Conservation (phyloP, 1,284 basidiomycete species). For the Ceratobasidium sp. region DNA sequence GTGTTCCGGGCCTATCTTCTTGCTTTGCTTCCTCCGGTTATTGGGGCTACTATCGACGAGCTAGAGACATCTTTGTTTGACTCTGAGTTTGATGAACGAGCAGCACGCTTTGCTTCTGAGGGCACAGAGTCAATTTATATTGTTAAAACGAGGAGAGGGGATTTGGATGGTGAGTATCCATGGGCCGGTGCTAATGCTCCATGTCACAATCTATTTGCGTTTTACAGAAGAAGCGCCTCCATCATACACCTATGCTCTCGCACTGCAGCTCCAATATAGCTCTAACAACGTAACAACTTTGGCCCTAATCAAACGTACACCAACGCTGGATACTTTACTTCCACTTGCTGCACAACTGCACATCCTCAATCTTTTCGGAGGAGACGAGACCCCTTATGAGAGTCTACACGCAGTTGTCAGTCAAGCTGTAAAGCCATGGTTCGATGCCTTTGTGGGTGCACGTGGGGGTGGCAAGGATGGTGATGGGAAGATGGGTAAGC, state of each 20-base stretch:
- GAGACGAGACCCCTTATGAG: conserved; percentile 94
- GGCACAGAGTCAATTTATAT: conserved; percentile 77
- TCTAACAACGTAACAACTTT: conserved; percentile 87
- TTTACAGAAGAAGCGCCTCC: conserved; percentile 71
- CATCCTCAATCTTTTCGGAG: conserved; percentile 92
- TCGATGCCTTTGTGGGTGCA: conserved; percentile 93
- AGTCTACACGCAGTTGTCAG: conserved; percentile 97
- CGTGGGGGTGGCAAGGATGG: conserved; percentile 82
- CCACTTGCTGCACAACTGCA: conserved; percentile 91
- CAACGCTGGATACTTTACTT: conserved; percentile 82
- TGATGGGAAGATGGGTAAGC: conserved; percentile 87
- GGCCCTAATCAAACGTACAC: conserved; percentile 93
- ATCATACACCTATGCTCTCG: conserved; percentile 77
- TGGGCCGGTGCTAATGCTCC: conserved; percentile 34
- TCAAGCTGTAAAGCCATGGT: conserved; percentile 97
- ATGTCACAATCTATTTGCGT: conserved; percentile 46
- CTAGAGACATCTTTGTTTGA: conserved; percentile 76
- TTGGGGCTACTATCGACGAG: conserved; percentile 74
- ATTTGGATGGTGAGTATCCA: conserved; percentile 70
- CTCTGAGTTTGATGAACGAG: conserved; percentile 79
- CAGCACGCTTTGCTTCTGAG: conserved; percentile 79
- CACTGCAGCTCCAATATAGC: conserved; percentile 84
- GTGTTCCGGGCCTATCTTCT: conserved; percentile 69
- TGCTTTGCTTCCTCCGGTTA: conserved; percentile 78
- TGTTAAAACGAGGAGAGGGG: conserved; percentile 80